A percentile compares a stretch with the other conserved stretches of the same genome.
Conservation (phyloP, 306 rosid species). For the Vachellia pachyceras region DNA sequence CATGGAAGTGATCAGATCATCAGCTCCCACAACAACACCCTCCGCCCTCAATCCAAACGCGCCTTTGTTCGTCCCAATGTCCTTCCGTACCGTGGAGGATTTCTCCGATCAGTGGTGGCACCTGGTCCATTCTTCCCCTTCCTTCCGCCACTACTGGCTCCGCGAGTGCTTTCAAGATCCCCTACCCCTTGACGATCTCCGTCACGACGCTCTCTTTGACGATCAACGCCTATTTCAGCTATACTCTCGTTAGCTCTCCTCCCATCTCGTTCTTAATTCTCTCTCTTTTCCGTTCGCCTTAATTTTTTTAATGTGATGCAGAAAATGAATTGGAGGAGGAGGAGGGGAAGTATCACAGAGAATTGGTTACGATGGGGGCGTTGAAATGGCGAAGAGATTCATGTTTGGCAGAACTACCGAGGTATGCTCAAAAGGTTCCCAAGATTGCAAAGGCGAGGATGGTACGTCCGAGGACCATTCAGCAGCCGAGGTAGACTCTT, state of each 20-base stretch:
- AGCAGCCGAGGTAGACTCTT: constrained; percentile 68
- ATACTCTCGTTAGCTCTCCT: constrained; percentile 41
- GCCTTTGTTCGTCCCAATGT: constrained; percentile 41
- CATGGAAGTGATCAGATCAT: constrained; percentile 38
- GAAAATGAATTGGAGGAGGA: constrained; percentile 39
- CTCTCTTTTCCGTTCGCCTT: neutral
- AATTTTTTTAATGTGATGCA: neutral
- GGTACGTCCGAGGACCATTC: constrained; percentile 67
- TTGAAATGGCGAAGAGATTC: constrained; percentile 56
- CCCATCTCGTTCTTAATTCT: neutral
- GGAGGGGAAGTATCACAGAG: constrained; percentile 34
- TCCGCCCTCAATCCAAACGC: constrained; percentile 37
- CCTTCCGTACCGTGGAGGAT: constrained; percentile 83
- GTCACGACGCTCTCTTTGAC: constrained; percentile 49
- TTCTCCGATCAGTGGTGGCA: constrained; percentile 91
- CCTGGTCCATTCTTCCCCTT: constrained; percentile 74
- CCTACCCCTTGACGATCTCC: too few species aligned
- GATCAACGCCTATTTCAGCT: constrained; percentile 20
- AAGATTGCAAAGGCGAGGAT: constrained; percentile 59
- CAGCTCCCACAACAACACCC: neutral
- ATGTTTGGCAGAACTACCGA: constrained; percentile 42
- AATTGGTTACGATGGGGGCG: constrained; percentile 44
- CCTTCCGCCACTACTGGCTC: constrained; percentile 94
- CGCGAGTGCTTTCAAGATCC: constrained; percentile 86
- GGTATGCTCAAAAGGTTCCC: constrained; percentile 56